These are phyloP conservation scores for Saitozyma podzolica DNA, from an alignment of 768 basidiomycete genomes.

Conservation along the genomic window DNA sequence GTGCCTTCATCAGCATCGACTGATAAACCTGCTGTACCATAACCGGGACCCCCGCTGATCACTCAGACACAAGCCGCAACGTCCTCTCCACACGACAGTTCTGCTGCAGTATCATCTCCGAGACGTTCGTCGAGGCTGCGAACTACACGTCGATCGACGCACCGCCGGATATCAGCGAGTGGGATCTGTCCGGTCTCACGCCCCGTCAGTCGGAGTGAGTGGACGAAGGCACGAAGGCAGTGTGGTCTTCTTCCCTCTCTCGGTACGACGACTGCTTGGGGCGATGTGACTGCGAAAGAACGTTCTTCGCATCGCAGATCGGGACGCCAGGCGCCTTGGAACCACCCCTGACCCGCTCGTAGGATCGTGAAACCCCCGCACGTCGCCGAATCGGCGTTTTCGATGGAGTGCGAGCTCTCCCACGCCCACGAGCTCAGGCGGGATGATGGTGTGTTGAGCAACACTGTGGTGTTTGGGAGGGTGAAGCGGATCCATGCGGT, in stretches of 20 bases:
- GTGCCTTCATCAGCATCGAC: too few relatives aligned
- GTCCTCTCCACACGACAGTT: constrained; percentile 68
- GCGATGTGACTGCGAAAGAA: too few relatives aligned
- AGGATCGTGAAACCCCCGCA: constrained; percentile 51
- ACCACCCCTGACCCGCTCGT: constrained; percentile 9
- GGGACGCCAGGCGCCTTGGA: too few relatives aligned
- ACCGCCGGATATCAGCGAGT: constrained; percentile 52
- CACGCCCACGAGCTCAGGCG: constrained; percentile 37
- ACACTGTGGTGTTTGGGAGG: constrained; percentile 48
- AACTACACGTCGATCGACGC: constrained; percentile 53
- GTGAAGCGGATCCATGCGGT: constrained; percentile 52
- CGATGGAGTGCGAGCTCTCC: constrained; percentile 52
- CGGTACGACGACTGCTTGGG: too few relatives aligned
- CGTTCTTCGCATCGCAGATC: too few relatives aligned
- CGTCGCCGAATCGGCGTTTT: constrained; percentile 53
- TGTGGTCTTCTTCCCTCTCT: too few relatives aligned
- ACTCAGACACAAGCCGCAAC: constrained; percentile 65
- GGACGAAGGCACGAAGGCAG: too few relatives aligned
- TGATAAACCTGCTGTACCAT: too few relatives aligned
- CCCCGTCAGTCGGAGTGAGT: constrained; percentile 42
- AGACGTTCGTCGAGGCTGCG: constrained; percentile 57
- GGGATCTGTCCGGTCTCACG: constrained; percentile 49
- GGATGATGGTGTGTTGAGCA: constrained; percentile 19
- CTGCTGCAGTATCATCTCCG: constrained; percentile 68
- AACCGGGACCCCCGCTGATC: too few relatives aligned